Evolutionary conservation across 2,329 filamentous ascomycete species (phyloP).

Genomic region (Cryphonectria naterciae): DNA sequence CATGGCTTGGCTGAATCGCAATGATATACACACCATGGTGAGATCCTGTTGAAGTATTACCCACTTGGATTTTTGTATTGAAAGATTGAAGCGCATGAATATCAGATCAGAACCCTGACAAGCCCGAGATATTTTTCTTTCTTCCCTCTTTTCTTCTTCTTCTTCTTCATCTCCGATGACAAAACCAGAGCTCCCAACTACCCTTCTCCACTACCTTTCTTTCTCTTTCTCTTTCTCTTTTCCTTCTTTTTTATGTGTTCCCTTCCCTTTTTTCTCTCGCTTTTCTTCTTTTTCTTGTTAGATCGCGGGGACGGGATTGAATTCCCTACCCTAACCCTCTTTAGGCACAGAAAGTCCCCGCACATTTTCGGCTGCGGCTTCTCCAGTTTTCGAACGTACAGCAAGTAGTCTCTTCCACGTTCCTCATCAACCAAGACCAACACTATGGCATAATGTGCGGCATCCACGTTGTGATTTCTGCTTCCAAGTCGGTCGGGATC

Average conservation of each 20-base stretch:
- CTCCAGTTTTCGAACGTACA: not conserved
- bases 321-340: conserved; percentile 7
- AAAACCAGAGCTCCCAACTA: too few relatives aligned
- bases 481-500: conserved; percentile 36
- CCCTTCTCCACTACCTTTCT: too few relatives aligned
- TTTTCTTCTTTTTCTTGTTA: not conserved
- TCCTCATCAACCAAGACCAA: not conserved
- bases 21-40: not conserved
- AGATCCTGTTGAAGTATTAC: too few relatives aligned
- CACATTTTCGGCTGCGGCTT: not conserved
- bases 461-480: conserved; percentile 58
- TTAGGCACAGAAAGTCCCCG: not conserved
- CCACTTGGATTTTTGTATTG: not conserved
- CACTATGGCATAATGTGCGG: conserved; percentile 57
- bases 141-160: not conserved
- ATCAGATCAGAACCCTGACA: not conserved
- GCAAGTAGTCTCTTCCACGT: not conserved
- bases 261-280: too few relatives aligned
- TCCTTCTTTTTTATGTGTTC: too few relatives aligned
- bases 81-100: not conserved
- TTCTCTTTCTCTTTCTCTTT: too few relatives aligned
- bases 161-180: not conserved
- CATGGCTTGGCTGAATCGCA: not conserved
- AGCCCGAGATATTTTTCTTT: too few relatives aligned
- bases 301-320: not conserved